Percentiles rank a stretch among this genome's conserved stretches.
Conservation (phyloP, 352 stramenopile species). For the Blastocystis sp. region DNA sequence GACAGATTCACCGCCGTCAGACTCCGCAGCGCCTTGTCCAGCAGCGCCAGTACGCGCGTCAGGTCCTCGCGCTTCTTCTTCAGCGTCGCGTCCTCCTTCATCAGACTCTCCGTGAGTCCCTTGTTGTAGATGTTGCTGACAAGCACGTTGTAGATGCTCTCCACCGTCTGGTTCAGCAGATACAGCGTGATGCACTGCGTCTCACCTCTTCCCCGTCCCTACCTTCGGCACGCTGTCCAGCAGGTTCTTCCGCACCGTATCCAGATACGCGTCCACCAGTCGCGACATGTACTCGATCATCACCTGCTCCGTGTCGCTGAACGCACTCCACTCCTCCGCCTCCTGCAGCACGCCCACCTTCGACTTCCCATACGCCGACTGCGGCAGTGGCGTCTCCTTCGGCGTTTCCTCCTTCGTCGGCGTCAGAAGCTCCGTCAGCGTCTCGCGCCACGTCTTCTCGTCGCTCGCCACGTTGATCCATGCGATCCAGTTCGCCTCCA, state of each 20-base stretch:
- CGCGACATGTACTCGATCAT: constrained; percentile 84
- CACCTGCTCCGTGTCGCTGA: constrained; percentile 72
- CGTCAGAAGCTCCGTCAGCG: background rate
- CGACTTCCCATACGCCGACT: background rate
- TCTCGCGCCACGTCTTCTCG: background rate
- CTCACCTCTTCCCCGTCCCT: constrained; percentile 76
- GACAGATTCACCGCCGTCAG: background rate
- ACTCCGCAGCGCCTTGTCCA: constrained; percentile 34
- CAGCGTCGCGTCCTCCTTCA: constrained; percentile 63
- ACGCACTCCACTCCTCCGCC: constrained; percentile 86
- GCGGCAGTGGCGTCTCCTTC: background rate
- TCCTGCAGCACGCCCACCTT: constrained; percentile 83
- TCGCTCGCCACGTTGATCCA: background rate
- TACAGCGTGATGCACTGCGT: constrained; percentile 81
- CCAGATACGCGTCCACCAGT: constrained; percentile 87
- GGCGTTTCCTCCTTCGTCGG: background rate
- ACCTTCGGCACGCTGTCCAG: constrained; percentile 96
- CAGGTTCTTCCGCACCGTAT: constrained; percentile 96
- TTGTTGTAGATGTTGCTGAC: constrained; percentile 89
- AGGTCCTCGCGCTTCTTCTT: background rate
- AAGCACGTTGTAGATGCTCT: constrained; percentile 92
- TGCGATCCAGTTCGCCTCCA: background rate
- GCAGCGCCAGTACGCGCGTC: background rate
- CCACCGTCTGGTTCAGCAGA: constrained; percentile 77
- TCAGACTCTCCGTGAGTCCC: constrained; percentile 81